phyloP scores from a whole-genome alignment of 2,329 filamentous ascomycete species.

The Clonostachys sp. region DNA sequence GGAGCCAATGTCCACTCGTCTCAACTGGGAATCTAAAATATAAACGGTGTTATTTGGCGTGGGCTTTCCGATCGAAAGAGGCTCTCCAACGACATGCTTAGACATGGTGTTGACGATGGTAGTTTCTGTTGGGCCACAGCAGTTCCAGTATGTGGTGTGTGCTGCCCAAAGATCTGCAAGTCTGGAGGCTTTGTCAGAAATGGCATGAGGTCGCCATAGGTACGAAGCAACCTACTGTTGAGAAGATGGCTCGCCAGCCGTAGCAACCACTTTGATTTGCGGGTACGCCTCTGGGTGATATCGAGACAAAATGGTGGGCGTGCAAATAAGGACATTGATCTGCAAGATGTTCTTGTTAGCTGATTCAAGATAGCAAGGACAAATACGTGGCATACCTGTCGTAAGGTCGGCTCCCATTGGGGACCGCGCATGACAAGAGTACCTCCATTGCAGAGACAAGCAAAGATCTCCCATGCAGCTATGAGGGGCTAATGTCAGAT shows the following conservation, averaged over 20 bases:
- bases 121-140: conserved; percentile 56
- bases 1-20: conserved; percentile 38
- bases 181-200: conserved; percentile 5
- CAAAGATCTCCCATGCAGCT: conserved; percentile 59
- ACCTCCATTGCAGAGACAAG: conserved; percentile 51
- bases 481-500: conserved; percentile 3
- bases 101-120: conserved; percentile 56
- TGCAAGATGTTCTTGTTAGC: conserved; percentile 9
- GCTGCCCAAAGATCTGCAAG: conserved; percentile 53
- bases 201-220: not conserved
- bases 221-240: conserved; percentile 24
- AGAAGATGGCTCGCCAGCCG: conserved; percentile 49
- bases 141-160: conserved; percentile 45
- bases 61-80: conserved; percentile 48
- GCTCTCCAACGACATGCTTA: conserved; percentile 36
- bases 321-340: conserved; percentile 50
- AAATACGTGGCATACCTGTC: conserved; percentile 24
- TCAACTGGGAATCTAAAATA: conserved; percentile 39
- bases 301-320: conserved; percentile 48
- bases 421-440: conserved; percentile 47
- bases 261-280: conserved; percentile 46
- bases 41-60: conserved; percentile 54
- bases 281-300: conserved; percentile 40
- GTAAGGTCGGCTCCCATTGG: conserved; percentile 39
- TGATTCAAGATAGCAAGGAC: not conserved